Conservation (phyloP, 768 basidiomycete species). For the Mycena filopes region DNA sequence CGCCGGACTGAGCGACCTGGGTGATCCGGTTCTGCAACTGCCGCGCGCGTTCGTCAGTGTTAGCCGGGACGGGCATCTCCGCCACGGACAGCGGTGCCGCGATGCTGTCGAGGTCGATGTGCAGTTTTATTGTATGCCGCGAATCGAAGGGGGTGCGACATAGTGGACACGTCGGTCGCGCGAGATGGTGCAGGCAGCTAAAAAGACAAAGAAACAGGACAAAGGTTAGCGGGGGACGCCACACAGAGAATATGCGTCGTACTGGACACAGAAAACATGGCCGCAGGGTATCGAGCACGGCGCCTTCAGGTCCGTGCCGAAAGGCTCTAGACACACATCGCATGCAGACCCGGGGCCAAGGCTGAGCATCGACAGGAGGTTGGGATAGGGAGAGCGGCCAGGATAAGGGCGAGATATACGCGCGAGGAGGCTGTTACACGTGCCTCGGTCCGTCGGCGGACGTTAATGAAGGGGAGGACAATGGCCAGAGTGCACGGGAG, state of each 20-base stretch:
- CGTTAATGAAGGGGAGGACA: slow-evolving; percentile 29
- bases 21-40: slow-evolving; percentile 65
- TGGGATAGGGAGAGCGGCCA: slow-evolving; percentile 40
- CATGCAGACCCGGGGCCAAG: slow-evolving; percentile 72
- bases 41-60: slow-evolving; percentile 57
- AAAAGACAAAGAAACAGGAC: slow-evolving; percentile 16
- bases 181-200: slow-evolving; percentile 68
- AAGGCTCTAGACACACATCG: slow-evolving; percentile 80
- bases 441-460: slow-evolving; percentile 21
- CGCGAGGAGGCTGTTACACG: slow-evolving; percentile 32
- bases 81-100: slow-evolving; percentile 34
- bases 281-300: slow-evolving; percentile 78
- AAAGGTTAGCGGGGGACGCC: slow-evolving; percentile 7
- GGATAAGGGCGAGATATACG: slow-evolving; percentile 36
- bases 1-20: slow-evolving; percentile 65
- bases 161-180: slow-evolving; percentile 65
- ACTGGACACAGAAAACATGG: slow-evolving; percentile 71
- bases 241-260: slow-evolving; percentile 21
- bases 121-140: slow-evolving; percentile 62
- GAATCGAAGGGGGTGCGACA: slow-evolving; percentile 67
- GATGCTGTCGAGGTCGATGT: slow-evolving; percentile 62
- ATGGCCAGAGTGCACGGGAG: slow-evolving; percentile 23
- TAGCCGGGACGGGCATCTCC: slow-evolving; percentile 26
- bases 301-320: slow-evolving; percentile 60
- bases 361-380: slow-evolving; percentile 68